These are phyloP conservation scores for Verticillium alfalfae DNA, from an alignment of 2,329 filamentous ascomycete species.

Conservation along the genomic window DNA sequence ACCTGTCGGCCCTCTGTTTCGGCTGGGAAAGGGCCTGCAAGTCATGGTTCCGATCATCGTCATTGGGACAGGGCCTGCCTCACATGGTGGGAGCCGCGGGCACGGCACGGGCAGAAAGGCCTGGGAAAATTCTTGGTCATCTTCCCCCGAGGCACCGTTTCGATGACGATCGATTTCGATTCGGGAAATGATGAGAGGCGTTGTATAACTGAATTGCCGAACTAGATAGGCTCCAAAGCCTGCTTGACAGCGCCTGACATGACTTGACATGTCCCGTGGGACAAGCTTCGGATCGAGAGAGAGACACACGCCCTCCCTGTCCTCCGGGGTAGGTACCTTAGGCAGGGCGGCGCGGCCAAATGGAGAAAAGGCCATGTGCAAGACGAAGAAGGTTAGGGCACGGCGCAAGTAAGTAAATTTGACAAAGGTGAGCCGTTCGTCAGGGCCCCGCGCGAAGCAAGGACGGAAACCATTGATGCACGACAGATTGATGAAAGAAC, in stretches of 20 bases:
- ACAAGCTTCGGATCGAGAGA: not conserved
- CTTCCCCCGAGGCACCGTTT: not conserved
- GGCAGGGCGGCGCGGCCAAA: no score
- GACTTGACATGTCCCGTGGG: not conserved
- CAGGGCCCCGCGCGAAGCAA: not conserved
- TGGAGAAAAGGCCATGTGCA: no score
- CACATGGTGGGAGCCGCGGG: not conserved
- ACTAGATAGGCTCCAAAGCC: not conserved
- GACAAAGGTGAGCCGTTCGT: no score
- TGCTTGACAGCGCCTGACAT: not conserved
- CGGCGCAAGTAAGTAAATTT: not conserved
- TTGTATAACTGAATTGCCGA: not conserved
- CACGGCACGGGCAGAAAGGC: not conserved
- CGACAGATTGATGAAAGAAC: not conserved
- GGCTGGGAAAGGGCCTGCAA: not conserved
- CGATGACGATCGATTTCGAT: not conserved
- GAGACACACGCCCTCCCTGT: no score
- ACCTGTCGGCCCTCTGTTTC: not conserved
- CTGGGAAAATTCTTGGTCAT: not conserved
- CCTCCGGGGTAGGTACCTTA: no score
- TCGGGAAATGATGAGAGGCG: not conserved
- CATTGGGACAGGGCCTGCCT: not conserved
- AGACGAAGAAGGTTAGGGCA: not conserved
- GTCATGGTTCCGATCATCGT: not conserved
- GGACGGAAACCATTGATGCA: not conserved